Evolutionary conservation across 805 yeast genomes (phyloP).

Genomic region (Wickerhamiella shivajii): DNA sequence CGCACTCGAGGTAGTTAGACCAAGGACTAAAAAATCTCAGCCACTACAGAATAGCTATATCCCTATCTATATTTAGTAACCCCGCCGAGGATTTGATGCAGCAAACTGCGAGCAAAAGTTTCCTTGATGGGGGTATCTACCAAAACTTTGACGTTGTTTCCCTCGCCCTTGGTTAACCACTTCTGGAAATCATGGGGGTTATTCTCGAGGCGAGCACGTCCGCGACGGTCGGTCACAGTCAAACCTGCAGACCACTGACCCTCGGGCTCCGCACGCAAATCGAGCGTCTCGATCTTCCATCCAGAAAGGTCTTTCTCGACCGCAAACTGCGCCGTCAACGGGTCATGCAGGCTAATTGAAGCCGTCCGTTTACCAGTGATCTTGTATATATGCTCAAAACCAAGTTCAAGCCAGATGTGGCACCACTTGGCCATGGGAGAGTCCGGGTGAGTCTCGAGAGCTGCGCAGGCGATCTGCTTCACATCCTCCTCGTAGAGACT

Average conservation of each 20-base stretch:
- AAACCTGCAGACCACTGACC: conserved; percentile 28
- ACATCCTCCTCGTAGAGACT: conserved; percentile 16
- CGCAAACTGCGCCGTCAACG: conserved; percentile 27
- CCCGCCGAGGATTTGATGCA: conserved; percentile 3
- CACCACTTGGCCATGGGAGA: conserved; percentile 26
- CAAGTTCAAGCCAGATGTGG: conserved; percentile 21
- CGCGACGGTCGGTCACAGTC: conserved; percentile 26
- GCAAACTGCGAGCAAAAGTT: conserved; percentile 10
- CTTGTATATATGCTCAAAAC: conserved; percentile 15
- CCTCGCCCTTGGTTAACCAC: conserved; percentile 18
- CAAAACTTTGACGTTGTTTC: conserved; percentile 16
- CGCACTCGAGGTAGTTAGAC: too few relatives aligned
- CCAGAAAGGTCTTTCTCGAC: conserved; percentile 13
- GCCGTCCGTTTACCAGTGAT: conserved; percentile 16
- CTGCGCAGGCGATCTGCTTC: conserved; percentile 13
- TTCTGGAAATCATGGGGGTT: conserved; percentile 17
- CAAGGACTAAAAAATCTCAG: too few relatives aligned
- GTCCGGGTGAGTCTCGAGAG: conserved; percentile 9
- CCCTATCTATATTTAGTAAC: too few relatives aligned
- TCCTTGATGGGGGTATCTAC: conserved; percentile 14
- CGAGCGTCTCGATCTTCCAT: conserved; percentile 17
- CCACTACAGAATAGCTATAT: too few relatives aligned
- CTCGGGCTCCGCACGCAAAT: conserved; percentile 27
- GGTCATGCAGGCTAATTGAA: conserved; percentile 25
- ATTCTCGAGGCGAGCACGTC: conserved; percentile 16